Evolutionary conservation across 352 stramenopile species (phyloP), one percentile per base, ranked within the genome.

Genomic region (Phytophthora kernoviae): DNA sequence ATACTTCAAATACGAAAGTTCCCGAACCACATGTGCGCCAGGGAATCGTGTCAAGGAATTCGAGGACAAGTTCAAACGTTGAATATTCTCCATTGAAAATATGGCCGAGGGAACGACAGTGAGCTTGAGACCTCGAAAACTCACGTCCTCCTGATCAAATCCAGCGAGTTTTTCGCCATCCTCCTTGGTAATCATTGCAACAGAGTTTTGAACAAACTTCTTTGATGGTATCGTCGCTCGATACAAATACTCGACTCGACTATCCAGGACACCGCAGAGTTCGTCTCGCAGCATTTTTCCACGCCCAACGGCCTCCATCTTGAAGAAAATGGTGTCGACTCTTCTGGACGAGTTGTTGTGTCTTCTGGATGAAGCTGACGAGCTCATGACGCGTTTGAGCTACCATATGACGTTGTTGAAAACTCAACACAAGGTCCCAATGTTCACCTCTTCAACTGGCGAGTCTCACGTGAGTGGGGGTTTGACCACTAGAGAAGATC

Each of bases 31-130:
- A 17, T 76, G 57, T 11, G 37, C 46, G 7, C 84, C 84, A 0
- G 84, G 84, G 42, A 93, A 79, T 4, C 80, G 73, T 7, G 75
- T 81, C 30, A 93, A 48, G 21, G 70, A 63, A 41, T 93, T 93
- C 40, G 65, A 45, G 0, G 79, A 88, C 32, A 93, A 59, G 39
- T 93, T 77, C 9, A 91, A 42, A 40, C 65, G 54, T 22, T 80
- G 63, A 12, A 88, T 44, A 42, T 85, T 84, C 36, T 69, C 75
- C 44, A 88, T 62, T 0, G 70, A 85, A 24, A 91, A 81, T 48
- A 91, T 27, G 6, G 67, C 64, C 2, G 53, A 69, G 1, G 81
- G 81, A n/a, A 80, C 70, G 0, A 68, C 61, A 9, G 62, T 40
- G 22, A 90, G 70, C 4, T 46, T 18, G 5, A 72, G 68, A 11